These are phyloP conservation scores for Sporisorium graminicola DNA, from an alignment of 1,284 basidiomycete genomes.

Conservation along the genomic window DNA sequence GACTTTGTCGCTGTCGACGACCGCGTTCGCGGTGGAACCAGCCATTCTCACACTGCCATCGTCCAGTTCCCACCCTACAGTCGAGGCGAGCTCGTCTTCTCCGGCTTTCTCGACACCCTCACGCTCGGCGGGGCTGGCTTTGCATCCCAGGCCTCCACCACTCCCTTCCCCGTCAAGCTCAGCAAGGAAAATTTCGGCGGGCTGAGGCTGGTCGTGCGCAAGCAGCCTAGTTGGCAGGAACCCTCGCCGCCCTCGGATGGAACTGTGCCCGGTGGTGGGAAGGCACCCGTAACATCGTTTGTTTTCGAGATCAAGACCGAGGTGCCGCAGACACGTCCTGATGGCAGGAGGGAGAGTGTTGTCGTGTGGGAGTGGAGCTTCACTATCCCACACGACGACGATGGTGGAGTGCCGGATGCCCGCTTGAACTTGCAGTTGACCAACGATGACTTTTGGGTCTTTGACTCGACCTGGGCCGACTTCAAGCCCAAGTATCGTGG, in stretches of 20 bases:
- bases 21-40: constrained; percentile 71
- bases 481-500: constrained; percentile 72
- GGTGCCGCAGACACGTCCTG: constrained; percentile 63
- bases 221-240: constrained; percentile 18
- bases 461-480: constrained; percentile 69
- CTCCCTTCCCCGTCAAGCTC: constrained; percentile 36
- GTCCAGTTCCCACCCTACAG: constrained; percentile 48
- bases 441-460: constrained; percentile 40
- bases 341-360: constrained; percentile 70
- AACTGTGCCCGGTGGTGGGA: constrained; percentile 33
- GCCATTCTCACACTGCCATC: constrained; percentile 69
- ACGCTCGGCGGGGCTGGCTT: constrained; percentile 74
- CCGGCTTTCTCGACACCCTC: constrained; percentile 69
- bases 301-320: constrained; percentile 71
- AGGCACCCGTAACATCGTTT: constrained; percentile 60
- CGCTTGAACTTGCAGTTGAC: constrained; percentile 19
- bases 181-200: constrained; percentile 30
- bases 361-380: constrained; percentile 72
- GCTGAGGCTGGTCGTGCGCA: constrained; percentile 44
- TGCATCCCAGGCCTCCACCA: constrained; percentile 71
- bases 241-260: constrained; percentile 22
- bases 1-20: constrained; percentile 72
- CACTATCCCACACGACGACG: constrained; percentile 33
- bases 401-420: neutral
- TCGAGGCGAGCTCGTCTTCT: constrained; percentile 52